Base-by-base conservation (phyloP, 2,329 filamentous ascomycete genomes). In the Talaromyces sp. region DNA sequence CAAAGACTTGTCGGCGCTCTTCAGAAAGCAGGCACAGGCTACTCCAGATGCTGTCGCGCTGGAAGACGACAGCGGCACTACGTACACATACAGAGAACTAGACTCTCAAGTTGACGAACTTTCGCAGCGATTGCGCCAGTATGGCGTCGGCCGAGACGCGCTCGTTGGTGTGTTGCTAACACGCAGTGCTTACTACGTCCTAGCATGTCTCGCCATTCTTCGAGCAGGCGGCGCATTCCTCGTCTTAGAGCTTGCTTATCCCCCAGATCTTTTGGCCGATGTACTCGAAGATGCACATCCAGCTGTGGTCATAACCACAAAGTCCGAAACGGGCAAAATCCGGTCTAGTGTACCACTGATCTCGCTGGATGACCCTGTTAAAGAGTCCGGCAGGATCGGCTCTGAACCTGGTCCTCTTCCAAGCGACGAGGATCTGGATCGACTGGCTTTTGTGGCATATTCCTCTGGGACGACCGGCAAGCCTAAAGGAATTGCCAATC, bases 401-500 rank as follows among this genome's bases (percentile, higher is more conserved):
- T 77, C 80, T 54, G 72, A 77, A 56, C 73, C 77, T 10, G 69
- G 80, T 17, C 80, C 81, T 11, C 70, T 86, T 24, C 86, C 87
- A 2, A 78, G 81, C 0, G 84, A 87, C 8, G 81, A 87, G 67
- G 89, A 92, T 68, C 75, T 92, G 58, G 89, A 92, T 64, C 82
- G 87, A 50, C 80, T 92, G 21, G 85, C 88, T 19, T 93, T 92
- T 70, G 88, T 92, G n/a, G 88, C 88, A 1, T 92, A 92, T 74
- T 90, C 88, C 0, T 90, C 87, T 4, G 89, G 89, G 38, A 91
- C 89, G 0, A 92, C 89, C 0, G 89, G 89, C 65, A 86, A 85
- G 64, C 89, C 89, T n/a, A 92, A 92, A 74, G 89, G 89, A 58
- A 92, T 93, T 69, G 88, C 88, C 58, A 92, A 92, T 70, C 87